Evolutionary conservation across 2,329 filamentous ascomycete genomes (phyloP), one percentile per base, ranked within the genome.

Genomic region (Aureobasidium sp.): DNA sequence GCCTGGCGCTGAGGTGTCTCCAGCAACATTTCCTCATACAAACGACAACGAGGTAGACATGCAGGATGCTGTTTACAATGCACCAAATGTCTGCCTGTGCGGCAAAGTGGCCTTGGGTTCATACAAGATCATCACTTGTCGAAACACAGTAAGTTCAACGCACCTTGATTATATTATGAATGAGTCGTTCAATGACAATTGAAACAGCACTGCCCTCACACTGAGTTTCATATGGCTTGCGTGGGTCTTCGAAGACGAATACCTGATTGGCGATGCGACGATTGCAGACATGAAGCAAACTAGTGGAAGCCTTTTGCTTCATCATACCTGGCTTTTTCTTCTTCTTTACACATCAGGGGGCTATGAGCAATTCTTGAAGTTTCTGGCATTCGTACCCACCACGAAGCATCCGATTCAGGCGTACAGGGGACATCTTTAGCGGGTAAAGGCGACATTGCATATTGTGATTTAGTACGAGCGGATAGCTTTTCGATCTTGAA

Each of bases 171-270:
- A 21, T 21, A 21, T 21, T 21, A 62, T 14, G 9, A 11, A 42
- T 36, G 1, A 4, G 13, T 42, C 30, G 13, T 11, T 5, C 11
- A 3, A 37, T 49, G 25, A 54, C 16, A 13, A 7, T 34, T 41
- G 27, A 44, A 49, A 60, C 32, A 54, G 50, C 25, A 47, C 11
- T 70, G 68, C 62, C 44, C 47, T 7, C 62, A 61, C 8, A 54
- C 61, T 9, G 58, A 62, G 29, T 71, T 67, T 54, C 69, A 71
- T 51, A 63, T 69, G 44, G 32, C 39, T 21, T 71, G 69, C 47
- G 65, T 70, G 3, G 67, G 67, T 5, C 55, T 69, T 10, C 41
- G 47, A 10, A 49, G 42, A n/a, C 59, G 64, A 25, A 34, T 41
- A 36, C 36, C 41, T 14, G 61, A 55, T 4, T 70, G 68, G 68